Conservation (phyloP, 1,284 basidiomycete species). For the Puccinia coronata region DNA sequence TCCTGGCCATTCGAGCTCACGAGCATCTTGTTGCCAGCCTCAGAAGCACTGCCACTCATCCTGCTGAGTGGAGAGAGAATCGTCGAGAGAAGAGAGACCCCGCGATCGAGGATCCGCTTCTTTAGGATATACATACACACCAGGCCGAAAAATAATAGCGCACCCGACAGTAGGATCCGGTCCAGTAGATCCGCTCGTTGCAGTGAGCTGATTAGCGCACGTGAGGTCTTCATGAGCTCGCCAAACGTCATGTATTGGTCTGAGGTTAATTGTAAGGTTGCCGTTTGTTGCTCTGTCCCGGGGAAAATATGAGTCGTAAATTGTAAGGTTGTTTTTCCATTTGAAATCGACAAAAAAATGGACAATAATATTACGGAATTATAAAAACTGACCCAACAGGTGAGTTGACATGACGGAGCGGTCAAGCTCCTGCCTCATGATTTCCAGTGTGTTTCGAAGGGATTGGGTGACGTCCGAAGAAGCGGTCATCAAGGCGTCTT, state of each 20-base stretch:
- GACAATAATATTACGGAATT: too few species aligned
- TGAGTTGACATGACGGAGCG: slow-evolving; percentile 80
- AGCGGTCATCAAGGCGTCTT: slow-evolving; percentile 81
- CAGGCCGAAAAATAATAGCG: slow-evolving; percentile 77
- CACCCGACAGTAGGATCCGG: slow-evolving; percentile 75
- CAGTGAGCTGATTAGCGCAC: slow-evolving; percentile 77
- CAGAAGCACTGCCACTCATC: neutral
- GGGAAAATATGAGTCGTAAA: too few species aligned
- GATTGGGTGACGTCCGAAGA: slow-evolving; percentile 83
- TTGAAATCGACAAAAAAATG: too few species aligned
- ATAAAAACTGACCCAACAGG: slow-evolving; percentile 69
- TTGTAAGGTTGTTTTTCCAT: too few species aligned
- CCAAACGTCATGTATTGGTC: slow-evolving; percentile 76
- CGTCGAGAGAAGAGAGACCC: slow-evolving; percentile 28
- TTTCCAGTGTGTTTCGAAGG: slow-evolving; percentile 74
- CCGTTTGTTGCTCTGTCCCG: slow-evolving; percentile 72
- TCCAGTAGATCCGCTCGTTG: slow-evolving; percentile 90
- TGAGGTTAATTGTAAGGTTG: slow-evolving; percentile 72
- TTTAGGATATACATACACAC: slow-evolving; percentile 82
- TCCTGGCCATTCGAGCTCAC: neutral
- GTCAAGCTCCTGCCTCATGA: slow-evolving; percentile 88
- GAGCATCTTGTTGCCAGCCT: neutral
- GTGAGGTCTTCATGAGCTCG: slow-evolving; percentile 73
- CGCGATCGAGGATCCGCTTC: slow-evolving; percentile 72
- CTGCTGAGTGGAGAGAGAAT: slow-evolving; percentile 15